These are phyloP conservation scores for Inga laurina DNA, from an alignment of 306 rosid species.

Conservation along the genomic window DNA sequence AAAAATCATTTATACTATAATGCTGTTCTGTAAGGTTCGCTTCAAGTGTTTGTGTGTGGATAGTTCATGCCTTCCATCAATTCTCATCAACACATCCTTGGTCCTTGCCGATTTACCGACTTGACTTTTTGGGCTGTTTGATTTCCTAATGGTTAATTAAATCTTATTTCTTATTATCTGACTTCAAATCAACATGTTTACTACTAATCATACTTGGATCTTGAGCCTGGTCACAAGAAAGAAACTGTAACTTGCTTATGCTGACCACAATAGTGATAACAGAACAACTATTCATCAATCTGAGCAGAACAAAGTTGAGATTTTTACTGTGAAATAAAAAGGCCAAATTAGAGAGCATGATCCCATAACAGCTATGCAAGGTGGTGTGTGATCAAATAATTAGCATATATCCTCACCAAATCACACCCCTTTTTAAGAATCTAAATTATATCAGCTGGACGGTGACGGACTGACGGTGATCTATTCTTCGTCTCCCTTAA, in stretches of 20 bases:
- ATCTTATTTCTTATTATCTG: too few relatives aligned
- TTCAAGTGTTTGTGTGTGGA: neutral
- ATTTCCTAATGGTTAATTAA: neutral
- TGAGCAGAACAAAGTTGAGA: neutral
- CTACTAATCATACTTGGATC: neutral
- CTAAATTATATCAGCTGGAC: conserved; percentile 41
- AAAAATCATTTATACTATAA: neutral
- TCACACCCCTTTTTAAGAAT: conserved; percentile 26
- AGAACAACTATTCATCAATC: neutral
- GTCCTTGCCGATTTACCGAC: neutral
- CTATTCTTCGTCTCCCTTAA: conserved; percentile 50
- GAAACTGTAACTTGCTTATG: neutral
- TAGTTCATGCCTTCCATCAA: neutral
- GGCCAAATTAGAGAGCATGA: neutral
- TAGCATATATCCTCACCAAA: conserved; percentile 23
- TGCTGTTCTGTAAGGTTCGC: neutral
- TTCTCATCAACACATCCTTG: neutral
- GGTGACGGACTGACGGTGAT: conserved; percentile 55
- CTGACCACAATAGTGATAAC: neutral
- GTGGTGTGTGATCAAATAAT: conserved; percentile 25
- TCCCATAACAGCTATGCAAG: conserved; percentile 38
- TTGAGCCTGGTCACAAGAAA: neutral
- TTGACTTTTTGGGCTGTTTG: neutral
- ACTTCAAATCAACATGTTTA: neutral
- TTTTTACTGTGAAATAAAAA: conserved; percentile 17